A percentile compares a stretch with the other conserved stretches of the same genome.
These are phyloP conservation scores for Alternaria consortialis DNA, from an alignment of 2,329 filamentous ascomycete genomes.

Conservation along the genomic window DNA sequence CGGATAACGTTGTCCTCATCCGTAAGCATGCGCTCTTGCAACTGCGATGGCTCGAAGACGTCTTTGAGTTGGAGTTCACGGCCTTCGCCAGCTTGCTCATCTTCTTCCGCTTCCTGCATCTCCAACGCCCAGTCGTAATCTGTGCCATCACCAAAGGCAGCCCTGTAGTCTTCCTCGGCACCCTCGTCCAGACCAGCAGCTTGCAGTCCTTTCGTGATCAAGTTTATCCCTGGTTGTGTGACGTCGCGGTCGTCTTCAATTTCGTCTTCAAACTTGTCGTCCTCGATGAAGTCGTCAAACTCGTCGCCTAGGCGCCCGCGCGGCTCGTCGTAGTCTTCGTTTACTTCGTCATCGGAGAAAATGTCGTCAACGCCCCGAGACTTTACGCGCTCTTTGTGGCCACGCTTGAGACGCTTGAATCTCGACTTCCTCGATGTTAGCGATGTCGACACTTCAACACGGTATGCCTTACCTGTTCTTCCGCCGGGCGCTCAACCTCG, in stretches of 20 bases:
- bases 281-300: constrained; percentile 86
- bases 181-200: constrained; percentile 89
- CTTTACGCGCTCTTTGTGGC: constrained; percentile 74
- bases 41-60: constrained; percentile 95
- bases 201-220: constrained; percentile 75
- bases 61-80: constrained; percentile 93
- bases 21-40: constrained; percentile 92
- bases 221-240: constrained; percentile 77
- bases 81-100: constrained; percentile 79
- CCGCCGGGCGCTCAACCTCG: constrained; percentile 72
- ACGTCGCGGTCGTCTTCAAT: constrained; percentile 89
- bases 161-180: constrained; percentile 93
- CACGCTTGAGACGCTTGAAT: constrained; percentile 95
- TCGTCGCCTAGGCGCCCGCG: constrained; percentile 46
- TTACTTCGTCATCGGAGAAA: constrained; percentile 93
- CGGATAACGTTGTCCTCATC: constrained; percentile 95
- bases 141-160: constrained; percentile 93
- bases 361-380: constrained; percentile 86
- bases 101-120: constrained; percentile 82
- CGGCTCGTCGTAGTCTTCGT: constrained; percentile 59
- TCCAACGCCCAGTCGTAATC: constrained; percentile 96
- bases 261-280: constrained; percentile 82
- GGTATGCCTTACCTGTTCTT: constrained; percentile 68
- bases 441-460: constrained; percentile 6
- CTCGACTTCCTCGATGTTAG: constrained; percentile 69